A percentile compares a stretch with the other conserved stretches of the same genome.
Conservation (phyloP, 345 rosid species). For the Erodium maritimum region DNA sequence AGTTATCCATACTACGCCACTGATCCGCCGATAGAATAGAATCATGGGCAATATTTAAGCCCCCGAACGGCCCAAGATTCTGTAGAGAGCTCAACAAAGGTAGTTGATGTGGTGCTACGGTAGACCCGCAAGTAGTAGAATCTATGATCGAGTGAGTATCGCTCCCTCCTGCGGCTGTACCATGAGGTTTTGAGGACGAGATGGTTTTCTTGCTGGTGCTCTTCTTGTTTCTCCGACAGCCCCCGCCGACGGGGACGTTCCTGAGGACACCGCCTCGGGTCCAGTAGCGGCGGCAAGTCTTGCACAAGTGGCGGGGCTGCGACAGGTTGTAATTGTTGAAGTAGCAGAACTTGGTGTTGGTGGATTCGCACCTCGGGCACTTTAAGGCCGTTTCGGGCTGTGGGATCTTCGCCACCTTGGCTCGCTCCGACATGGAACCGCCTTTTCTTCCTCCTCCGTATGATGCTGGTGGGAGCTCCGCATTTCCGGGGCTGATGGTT, state of each 20-base stretch:
- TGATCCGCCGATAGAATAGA: background rate
- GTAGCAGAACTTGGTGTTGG: background rate
- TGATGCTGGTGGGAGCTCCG: no score
- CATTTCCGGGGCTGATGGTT: no score
- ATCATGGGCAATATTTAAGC: background rate
- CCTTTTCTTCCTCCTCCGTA: no score
- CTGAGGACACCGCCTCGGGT: background rate
- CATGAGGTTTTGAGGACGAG: background rate
- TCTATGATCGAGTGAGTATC: no score
- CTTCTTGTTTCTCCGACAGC: background rate
- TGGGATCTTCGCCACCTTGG: background rate
- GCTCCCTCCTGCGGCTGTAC: background rate
- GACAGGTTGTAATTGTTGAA: background rate
- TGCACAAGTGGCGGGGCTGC: background rate
- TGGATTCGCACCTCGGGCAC: background rate
- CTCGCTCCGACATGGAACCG: background rate
- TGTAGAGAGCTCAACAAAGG: background rate
- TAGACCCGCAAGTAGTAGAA: no score
- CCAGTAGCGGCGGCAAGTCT: background rate
- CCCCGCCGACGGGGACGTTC: background rate
- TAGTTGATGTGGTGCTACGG: background rate
- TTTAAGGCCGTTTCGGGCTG: background rate
- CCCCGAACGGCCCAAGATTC: background rate
- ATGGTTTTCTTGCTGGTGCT: background rate
- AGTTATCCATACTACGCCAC: background rate